Conservation (phyloP, 2,329 filamentous ascomycete species). For the Graphilbum ipis-grandicollis region DNA sequence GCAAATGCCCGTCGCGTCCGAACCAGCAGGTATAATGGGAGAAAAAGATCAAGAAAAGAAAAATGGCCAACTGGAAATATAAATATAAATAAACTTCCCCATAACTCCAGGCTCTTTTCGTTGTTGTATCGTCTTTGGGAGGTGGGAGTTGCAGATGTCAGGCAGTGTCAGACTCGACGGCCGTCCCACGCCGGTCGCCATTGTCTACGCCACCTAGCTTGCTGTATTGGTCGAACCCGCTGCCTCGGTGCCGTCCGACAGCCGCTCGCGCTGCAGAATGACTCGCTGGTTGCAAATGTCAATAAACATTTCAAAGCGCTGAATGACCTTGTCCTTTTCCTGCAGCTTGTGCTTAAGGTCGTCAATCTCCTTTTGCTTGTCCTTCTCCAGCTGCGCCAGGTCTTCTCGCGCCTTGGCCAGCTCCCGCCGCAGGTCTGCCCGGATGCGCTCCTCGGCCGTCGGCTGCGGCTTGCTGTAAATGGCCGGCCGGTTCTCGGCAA, state of each 20-base stretch:
- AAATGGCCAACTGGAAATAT: too few species aligned
- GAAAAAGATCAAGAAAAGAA: too few species aligned
- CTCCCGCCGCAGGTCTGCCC: constrained; percentile 42
- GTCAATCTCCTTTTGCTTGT: constrained; percentile 40
- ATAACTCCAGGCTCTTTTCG: too few species aligned
- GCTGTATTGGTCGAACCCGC: background rate
- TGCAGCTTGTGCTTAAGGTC: constrained; percentile 40
- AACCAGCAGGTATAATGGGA: too few species aligned
- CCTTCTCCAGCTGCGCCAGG: constrained; percentile 34
- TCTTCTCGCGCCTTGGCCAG: constrained; percentile 41
- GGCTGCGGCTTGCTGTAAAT: constrained; percentile 51
- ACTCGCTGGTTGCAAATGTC: constrained; percentile 52
- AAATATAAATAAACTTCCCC: too few species aligned
- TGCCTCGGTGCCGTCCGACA: constrained; percentile 18
- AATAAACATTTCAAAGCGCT: constrained; percentile 52
- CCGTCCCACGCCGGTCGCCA: too few species aligned
- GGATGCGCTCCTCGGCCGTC: constrained; percentile 45
- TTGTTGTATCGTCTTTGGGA: too few species aligned
- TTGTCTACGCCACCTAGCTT: too few species aligned
- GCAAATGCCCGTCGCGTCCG: too few species aligned
- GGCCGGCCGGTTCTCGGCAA: constrained; percentile 43
- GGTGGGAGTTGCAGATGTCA: too few species aligned
- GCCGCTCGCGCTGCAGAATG: constrained; percentile 41
- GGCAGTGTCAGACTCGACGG: too few species aligned
- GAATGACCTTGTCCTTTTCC: constrained; percentile 44